phyloP scores from a whole-genome alignment of 1,284 basidiomycete genomes.

The Boletellus deceptivus region DNA sequence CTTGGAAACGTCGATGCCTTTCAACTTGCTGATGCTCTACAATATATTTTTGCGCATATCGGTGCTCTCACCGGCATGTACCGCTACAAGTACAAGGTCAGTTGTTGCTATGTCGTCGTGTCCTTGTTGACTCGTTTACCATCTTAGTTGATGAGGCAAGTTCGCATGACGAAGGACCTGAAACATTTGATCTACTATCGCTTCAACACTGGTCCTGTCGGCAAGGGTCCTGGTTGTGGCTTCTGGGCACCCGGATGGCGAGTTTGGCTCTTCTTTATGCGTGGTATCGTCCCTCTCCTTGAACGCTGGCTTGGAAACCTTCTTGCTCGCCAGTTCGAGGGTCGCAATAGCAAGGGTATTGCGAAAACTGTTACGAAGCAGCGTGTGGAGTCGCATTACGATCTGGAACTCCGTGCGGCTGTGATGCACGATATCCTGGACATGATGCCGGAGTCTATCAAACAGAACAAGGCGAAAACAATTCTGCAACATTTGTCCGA shows the following conservation, averaged over 20 bases:
- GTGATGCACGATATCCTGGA: constrained; percentile 99
- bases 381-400: constrained; percentile 97
- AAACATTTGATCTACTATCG: constrained; percentile 98
- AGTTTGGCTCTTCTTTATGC: constrained; percentile 99
- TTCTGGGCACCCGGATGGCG: constrained; percentile 99
- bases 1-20: constrained; percentile 99
- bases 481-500: constrained; percentile 97
- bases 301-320: constrained; percentile 98
- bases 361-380: constrained; percentile 99
- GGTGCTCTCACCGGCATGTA: constrained; percentile 99
- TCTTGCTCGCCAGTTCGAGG: constrained; percentile 97
- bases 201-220: constrained; percentile 99
- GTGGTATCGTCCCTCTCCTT: constrained; percentile 95
- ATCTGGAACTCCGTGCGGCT: constrained; percentile 94
- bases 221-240: constrained; percentile 98
- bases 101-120: constrained; percentile 14
- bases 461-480: constrained; percentile 98
- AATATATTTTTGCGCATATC: constrained; percentile 97
- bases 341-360: constrained; percentile 92
- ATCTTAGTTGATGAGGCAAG: constrained; percentile 91
- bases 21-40: constrained; percentile 97
- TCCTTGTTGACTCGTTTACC: constrained; percentile 4
- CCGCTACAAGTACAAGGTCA: constrained; percentile 96
- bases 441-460: constrained; percentile 99
- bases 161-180: constrained; percentile 98